Evolutionary conservation across 768 basidiomycete species (phyloP).

Genomic region (Dioszegia hungarica): DNA sequence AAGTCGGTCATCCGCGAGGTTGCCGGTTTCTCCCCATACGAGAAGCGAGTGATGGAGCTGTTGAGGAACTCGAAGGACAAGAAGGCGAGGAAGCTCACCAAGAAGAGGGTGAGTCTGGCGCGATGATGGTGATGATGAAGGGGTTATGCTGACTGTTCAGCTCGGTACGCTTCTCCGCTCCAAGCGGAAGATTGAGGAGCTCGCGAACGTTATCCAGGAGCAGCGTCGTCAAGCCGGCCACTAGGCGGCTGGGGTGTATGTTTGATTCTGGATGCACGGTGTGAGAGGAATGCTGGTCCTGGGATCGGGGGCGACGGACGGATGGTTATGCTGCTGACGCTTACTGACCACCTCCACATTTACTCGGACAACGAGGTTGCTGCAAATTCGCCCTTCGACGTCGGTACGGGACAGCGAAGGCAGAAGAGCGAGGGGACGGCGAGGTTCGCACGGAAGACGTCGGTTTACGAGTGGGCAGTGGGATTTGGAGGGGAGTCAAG

Average conservation of each 20-base stretch:
- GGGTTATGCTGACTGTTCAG: conserved; percentile 50
- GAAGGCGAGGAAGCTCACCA: conserved; percentile 97
- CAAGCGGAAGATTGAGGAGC: conserved; percentile 98
- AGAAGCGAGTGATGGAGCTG: conserved; percentile 96
- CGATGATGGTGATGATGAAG: background rate
- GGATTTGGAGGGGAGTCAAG: no score
- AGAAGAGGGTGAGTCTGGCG: conserved; percentile 84
- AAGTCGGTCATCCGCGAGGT: conserved; percentile 93
- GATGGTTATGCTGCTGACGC: background rate
- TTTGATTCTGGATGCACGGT: conserved; percentile 2
- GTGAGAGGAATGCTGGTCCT: background rate
- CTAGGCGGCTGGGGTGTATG: conserved; percentile 25
- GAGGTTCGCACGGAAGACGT: no score
- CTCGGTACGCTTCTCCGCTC: conserved; percentile 97
- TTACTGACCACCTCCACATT: no score
- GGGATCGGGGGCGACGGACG: no score
- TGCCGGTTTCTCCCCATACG: conserved; percentile 94
- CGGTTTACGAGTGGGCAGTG: no score
- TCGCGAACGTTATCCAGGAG: conserved; percentile 70
- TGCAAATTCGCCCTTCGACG: no score
- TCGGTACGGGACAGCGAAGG: no score
- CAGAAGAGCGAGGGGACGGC: no score
- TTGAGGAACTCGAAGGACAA: conserved; percentile 99
- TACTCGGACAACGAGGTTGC: no score
- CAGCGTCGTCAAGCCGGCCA: conserved; percentile 50